These are phyloP conservation scores for Candida quercuum DNA, from an alignment of 805 yeast genomes.

Conservation along the genomic window DNA sequence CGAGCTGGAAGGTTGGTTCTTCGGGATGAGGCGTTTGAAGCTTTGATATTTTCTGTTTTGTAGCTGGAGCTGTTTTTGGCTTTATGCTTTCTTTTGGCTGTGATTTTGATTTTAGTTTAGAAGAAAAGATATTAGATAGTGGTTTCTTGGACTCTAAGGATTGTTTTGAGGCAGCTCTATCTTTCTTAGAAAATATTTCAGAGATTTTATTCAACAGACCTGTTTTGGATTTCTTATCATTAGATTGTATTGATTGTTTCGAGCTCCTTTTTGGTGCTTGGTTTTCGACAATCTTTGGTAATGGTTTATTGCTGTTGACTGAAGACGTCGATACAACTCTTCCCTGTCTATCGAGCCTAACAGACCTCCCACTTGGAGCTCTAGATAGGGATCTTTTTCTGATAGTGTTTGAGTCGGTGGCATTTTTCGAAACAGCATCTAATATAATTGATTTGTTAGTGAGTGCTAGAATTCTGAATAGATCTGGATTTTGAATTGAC, in stretches of 20 bases:
- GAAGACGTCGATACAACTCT: constrained; percentile 18
- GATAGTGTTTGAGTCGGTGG: too few species aligned
- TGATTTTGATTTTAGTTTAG: neutral
- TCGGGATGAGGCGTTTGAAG: neutral
- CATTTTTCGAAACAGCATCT: neutral
- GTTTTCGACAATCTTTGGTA: constrained; percentile 10
- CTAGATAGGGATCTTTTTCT: too few species aligned
- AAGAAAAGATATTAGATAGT: neutral
- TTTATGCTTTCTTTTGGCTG: too few species aligned
- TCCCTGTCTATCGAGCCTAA: constrained; percentile 10
- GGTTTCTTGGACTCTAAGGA: neutral
- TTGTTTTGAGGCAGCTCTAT: constrained; percentile 1
- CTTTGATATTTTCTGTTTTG: neutral
- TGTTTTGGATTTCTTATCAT: neutral
- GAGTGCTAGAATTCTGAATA: constrained; percentile 8
- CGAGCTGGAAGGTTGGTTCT: neutral
- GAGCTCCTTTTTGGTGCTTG: too few species aligned
- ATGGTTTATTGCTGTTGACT: constrained; percentile 15
- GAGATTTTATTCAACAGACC: constrained; percentile 23
- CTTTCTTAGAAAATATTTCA: constrained; percentile 9
- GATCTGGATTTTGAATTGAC: constrained; percentile 5
- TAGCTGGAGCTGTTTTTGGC: too few species aligned
- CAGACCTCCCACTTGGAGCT: constrained; percentile 10
- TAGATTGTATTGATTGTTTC: neutral
- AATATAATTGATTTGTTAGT: constrained; percentile 10